Conservation (phyloP, 139 green algal genomes). For the Micractinium sp. region DNA sequence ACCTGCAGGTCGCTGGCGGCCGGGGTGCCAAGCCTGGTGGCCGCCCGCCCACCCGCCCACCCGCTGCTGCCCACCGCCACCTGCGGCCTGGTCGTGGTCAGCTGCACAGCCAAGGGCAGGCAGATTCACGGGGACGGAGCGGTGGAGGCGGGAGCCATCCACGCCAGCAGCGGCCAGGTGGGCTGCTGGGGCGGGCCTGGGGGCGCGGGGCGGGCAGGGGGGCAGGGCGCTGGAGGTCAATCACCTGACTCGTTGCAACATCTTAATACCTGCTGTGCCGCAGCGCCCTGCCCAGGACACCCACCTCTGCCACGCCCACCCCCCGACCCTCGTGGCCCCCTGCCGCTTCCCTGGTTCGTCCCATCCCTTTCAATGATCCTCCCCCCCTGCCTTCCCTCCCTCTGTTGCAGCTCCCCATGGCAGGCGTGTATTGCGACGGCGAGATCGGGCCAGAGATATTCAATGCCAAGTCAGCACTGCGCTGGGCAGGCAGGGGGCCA, state of each 20-base stretch:
- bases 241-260: neutral
- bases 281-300: neutral
- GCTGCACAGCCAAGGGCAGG: conserved; percentile 14
- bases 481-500: neutral
- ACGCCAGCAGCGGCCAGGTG: neutral
- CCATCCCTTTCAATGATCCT: neutral
- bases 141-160: neutral
- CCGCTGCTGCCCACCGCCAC: conserved; percentile 18
- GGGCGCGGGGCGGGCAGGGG: neutral
- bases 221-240: neutral
- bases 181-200: neutral
- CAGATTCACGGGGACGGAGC: neutral
- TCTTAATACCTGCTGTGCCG: neutral
- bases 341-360: neutral
- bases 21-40: neutral
- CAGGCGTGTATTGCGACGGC: conserved; percentile 22
- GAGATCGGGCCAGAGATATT: conserved; percentile 4
- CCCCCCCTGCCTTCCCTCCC: neutral
- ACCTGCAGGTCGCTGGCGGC: neutral
- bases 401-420: conserved; percentile 7
- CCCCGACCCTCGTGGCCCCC: neutral
- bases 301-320: neutral
- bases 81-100: neutral
- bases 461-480: neutral
- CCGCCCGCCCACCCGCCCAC: neutral